phyloP scores from a whole-genome alignment of 1,284 basidiomycete genomes.

The Puccinia triticina region DNA sequence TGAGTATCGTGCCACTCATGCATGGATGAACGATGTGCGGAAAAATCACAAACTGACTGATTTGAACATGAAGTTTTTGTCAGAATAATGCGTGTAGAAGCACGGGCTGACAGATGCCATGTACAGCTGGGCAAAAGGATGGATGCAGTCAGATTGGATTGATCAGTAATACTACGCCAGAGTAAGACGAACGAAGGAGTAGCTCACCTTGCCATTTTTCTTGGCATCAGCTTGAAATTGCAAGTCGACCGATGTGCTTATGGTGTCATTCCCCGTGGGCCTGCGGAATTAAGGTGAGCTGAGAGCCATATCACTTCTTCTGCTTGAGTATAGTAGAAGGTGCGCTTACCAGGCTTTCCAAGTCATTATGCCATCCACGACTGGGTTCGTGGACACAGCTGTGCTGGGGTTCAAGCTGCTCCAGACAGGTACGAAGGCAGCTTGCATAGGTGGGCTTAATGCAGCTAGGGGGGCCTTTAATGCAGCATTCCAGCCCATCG shows the following conservation, averaged over 20 bases:
- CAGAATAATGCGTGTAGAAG: constrained; percentile 43
- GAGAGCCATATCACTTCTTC: background rate
- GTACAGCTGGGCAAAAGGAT: constrained; percentile 14
- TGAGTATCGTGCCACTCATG: background rate
- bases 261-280: constrained; percentile 19
- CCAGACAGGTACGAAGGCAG: constrained; percentile 44
- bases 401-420: constrained; percentile 1
- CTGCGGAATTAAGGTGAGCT: background rate
- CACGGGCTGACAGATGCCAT: constrained; percentile 50
- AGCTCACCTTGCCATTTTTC: constrained; percentile 9
- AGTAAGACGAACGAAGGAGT: too few species aligned
- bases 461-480: constrained; percentile 17
- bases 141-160: background rate
- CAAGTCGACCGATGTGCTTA: constrained; percentile 14
- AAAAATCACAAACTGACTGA: background rate
- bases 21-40: background rate
- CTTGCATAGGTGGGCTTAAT: constrained; percentile 22
- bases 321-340: too few species aligned
- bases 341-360: constrained; percentile 38
- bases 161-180: background rate
- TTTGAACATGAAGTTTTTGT: constrained; percentile 40
- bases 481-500: constrained; percentile 35
- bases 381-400: constrained; percentile 38
- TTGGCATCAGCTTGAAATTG: constrained; percentile 33
- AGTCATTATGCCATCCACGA: constrained; percentile 46